Evolutionary conservation across 1,284 basidiomycete genomes (phyloP).

Genomic region (Leccinum subrobustum): DNA sequence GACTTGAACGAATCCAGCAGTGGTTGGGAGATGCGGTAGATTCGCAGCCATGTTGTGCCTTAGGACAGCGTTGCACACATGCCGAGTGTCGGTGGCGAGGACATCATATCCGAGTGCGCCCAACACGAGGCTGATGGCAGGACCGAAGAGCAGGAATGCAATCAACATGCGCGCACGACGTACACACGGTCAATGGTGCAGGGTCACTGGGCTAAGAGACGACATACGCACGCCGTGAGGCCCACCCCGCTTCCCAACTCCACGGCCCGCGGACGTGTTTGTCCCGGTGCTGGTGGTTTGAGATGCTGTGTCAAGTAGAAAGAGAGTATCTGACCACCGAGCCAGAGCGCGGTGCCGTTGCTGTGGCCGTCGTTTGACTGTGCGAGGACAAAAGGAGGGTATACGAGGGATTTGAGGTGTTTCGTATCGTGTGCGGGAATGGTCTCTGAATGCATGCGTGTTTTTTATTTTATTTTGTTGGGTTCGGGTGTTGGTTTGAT

Average conservation of each 20-base stretch:
- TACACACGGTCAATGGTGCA: conserved; percentile 1
- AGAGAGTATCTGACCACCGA: conserved; percentile 75
- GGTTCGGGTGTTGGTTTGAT: not conserved
- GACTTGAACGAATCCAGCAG: conserved; percentile 50
- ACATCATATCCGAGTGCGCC: conserved; percentile 74
- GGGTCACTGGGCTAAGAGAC: conserved; percentile 7
- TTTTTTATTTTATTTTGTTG: not conserved
- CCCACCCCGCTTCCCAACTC: conserved; percentile 87
- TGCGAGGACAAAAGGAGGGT: conserved; percentile 47
- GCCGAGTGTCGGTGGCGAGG: conserved; percentile 74
- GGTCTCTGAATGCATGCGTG: not conserved
- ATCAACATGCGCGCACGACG: conserved; percentile 6
- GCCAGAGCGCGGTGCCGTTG: conserved; percentile 89
- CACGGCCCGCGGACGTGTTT: conserved; percentile 47
- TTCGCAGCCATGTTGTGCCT: conserved; percentile 62
- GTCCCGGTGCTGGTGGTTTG: conserved; percentile 18
- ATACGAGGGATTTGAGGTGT: conserved; percentile 52
- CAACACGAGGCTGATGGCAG: conserved; percentile 56
- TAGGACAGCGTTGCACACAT: conserved; percentile 70
- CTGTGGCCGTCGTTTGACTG: conserved; percentile 62
- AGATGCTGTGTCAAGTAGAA: conserved; percentile 50
- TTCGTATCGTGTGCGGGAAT: conserved; percentile 61
- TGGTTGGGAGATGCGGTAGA: conserved; percentile 37
- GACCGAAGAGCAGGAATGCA: conserved; percentile 1
- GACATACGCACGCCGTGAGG: conserved; percentile 62